A percentile compares a stretch with the other conserved stretches of the same genome.
Conservation (phyloP, 805 yeast species). For the Phaffomyces thermotolerans region DNA sequence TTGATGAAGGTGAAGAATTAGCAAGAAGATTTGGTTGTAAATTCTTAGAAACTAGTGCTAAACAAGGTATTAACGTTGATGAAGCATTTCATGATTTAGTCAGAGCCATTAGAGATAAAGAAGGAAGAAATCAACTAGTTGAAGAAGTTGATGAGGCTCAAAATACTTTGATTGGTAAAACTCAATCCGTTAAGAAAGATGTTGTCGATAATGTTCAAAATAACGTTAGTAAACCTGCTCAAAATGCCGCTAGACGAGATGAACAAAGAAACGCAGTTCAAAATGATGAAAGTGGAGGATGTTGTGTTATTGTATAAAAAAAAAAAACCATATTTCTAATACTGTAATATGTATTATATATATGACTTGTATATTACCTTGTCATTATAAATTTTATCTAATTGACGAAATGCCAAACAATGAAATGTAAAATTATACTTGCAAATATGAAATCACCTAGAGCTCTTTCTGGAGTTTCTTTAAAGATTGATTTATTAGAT, state of each 20-base stretch:
- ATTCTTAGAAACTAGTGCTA: slow-evolving; percentile 90
- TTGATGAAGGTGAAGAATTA: slow-evolving; percentile 53
- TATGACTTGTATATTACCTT: neutral
- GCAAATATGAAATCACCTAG: slow-evolving; percentile 87
- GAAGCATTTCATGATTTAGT: slow-evolving; percentile 70
- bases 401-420: slow-evolving; percentile 85
- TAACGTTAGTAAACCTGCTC: neutral
- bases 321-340: too few relatives aligned
- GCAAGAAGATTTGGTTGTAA: slow-evolving; percentile 62
- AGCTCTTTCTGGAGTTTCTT: slow-evolving; percentile 51
- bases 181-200: too few relatives aligned
- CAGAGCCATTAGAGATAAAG: slow-evolving; percentile 38
- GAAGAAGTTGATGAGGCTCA: neutral
- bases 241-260: neutral
- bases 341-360: neutral
- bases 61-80: slow-evolving; percentile 84
- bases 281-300: slow-evolving; percentile 25
- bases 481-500: slow-evolving; percentile 29
- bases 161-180: too few relatives aligned
- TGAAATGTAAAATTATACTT: slow-evolving; percentile 80
- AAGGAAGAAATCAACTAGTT: slow-evolving; percentile 1
- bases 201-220: too few relatives aligned
- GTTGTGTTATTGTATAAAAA: slow-evolving; percentile 24
- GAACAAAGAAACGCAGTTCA: neutral
- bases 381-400: slow-evolving; percentile 26